These are phyloP conservation scores for Gnaphalium uliginosum DNA, from an alignment of 129 eudicot genomes.

Conservation along the genomic window DNA sequence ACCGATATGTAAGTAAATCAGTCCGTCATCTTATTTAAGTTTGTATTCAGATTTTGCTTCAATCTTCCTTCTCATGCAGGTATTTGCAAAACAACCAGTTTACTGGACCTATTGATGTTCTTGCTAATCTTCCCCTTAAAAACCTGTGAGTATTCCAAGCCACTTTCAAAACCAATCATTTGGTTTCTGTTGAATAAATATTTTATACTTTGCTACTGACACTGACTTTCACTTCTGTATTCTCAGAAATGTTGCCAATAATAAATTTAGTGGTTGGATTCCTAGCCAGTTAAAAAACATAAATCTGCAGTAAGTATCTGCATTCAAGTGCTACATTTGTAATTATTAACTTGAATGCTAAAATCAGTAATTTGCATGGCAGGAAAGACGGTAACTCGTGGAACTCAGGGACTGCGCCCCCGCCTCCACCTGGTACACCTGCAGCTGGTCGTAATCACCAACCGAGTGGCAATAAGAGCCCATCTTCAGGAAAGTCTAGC, in stretches of 20 bases:
- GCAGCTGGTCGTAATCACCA: constrained; percentile 48
- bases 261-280: constrained; percentile 86
- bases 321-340: neutral
- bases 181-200: constrained; percentile 6
- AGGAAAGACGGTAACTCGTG: constrained; percentile 78
- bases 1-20: constrained; percentile 58
- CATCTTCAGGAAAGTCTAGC: constrained; percentile 34
- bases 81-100: constrained; percentile 94
- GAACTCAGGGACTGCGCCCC: constrained; percentile 88
- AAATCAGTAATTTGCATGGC: constrained; percentile 32
- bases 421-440: constrained; percentile 98
- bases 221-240: constrained; percentile 1
- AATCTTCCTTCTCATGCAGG: constrained; percentile 50
- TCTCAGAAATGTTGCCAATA: constrained; percentile 76
- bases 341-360: neutral
- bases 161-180: neutral
- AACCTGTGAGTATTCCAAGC: constrained; percentile 58
- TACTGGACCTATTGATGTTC: constrained; percentile 84
- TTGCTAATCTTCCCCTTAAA: constrained; percentile 85
- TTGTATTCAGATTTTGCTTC: neutral
- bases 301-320: constrained; percentile 72
- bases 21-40: neutral
- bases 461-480: constrained; percentile 40
- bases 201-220: neutral
- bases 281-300: constrained; percentile 72